Evolutionary conservation across 352 stramenopile genomes (phyloP).

Genomic region (Phytophthora meadii): DNA sequence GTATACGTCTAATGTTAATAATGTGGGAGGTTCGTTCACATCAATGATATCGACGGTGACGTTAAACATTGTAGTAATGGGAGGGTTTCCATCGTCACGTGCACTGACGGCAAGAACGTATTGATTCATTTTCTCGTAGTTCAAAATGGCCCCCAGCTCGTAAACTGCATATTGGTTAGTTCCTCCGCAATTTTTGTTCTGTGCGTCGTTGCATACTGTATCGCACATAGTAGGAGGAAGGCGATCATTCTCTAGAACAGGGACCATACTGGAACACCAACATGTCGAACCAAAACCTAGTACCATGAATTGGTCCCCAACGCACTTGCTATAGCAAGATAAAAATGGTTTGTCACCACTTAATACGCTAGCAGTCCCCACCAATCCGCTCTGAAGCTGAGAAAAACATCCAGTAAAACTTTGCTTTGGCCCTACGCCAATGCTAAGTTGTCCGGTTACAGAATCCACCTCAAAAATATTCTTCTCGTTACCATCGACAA

Average conservation of each 20-base stretch:
- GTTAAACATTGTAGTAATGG: constrained; percentile 15
- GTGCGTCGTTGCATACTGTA: constrained; percentile 16
- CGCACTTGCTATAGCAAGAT: constrained; percentile 25
- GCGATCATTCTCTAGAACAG: constrained; percentile 7
- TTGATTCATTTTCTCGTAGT: constrained; percentile 28
- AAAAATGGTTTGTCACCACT: constrained; percentile 7
- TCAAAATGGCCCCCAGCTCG: constrained; percentile 22
- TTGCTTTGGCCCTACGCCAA: constrained; percentile 12
- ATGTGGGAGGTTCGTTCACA: constrained; percentile 29
- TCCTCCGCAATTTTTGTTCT: constrained; percentile 33
- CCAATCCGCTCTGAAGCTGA: constrained; percentile 12
- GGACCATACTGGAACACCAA: constrained; percentile 30
- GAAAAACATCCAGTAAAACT: constrained; percentile 30
- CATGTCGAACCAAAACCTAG: constrained; percentile 25
- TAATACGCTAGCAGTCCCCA: background rate
- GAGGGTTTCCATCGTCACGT: constrained; percentile 26
- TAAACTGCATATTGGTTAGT: constrained; percentile 30
- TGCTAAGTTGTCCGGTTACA: constrained; percentile 22
- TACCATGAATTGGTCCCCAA: constrained; percentile 34
- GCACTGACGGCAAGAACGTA: constrained; percentile 18
- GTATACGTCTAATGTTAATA: constrained; percentile 17
- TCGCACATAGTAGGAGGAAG: constrained; percentile 14
- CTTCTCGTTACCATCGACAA: constrained; percentile 26
- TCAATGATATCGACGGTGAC: constrained; percentile 25
- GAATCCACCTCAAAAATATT: constrained; percentile 23